Conservation (phyloP, 2,329 filamentous ascomycete genomes). For the Penicillium brasilianum region DNA sequence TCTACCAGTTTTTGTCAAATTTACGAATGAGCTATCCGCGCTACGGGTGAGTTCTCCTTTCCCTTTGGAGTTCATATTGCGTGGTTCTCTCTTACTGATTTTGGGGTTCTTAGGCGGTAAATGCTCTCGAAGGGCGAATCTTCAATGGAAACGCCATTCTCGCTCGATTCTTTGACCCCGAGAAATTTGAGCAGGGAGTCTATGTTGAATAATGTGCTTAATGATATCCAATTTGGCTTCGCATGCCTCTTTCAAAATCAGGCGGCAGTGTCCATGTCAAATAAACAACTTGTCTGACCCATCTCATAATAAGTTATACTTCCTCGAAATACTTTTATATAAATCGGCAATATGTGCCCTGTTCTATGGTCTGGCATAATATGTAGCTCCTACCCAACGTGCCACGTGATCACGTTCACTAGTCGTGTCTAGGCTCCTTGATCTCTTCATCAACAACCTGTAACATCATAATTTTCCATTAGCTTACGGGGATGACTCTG, state of each 20-base stretch:
- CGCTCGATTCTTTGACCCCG: slow-evolving; percentile 80
- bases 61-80: neutral
- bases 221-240: neutral
- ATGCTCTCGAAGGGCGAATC: slow-evolving; percentile 81
- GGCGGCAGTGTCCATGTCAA: neutral
- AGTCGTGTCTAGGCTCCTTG: neutral
- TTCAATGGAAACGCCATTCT: slow-evolving; percentile 86
- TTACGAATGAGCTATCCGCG: slow-evolving; percentile 82
- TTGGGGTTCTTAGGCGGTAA: slow-evolving; percentile 70
- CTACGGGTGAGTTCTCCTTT: slow-evolving; percentile 67
- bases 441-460: neutral
- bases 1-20: slow-evolving; percentile 86
- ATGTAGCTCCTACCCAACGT: neutral
- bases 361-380: too few species aligned
- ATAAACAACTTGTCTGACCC: neutral
- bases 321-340: neutral
- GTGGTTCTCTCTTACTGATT: slow-evolving; percentile 3
- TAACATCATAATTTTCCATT: neutral
- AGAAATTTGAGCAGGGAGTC: slow-evolving; percentile 76
- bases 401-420: neutral
- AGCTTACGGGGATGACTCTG: neutral
- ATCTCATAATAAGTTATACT: neutral
- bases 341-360: neutral
- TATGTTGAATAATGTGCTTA: slow-evolving; percentile 45
- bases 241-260: neutral